Conservation (phyloP, 2,329 filamentous ascomycete species). For the Ambrosiella xylebori region DNA sequence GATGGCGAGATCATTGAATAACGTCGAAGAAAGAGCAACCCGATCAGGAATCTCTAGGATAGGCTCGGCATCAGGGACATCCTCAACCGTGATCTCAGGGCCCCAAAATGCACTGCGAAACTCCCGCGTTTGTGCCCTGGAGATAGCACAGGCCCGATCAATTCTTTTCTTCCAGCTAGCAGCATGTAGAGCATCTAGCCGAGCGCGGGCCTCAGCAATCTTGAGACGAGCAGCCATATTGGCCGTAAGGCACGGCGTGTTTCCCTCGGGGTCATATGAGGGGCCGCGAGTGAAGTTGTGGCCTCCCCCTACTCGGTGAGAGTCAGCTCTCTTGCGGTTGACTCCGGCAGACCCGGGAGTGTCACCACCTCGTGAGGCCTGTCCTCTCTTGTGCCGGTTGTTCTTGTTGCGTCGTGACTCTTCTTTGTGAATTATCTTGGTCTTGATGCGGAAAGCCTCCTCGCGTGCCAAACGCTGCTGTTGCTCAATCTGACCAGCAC, state of each 20-base stretch:
- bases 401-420: slow-evolving; percentile 40
- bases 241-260: slow-evolving; percentile 22
- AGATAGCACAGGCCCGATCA: slow-evolving; percentile 52
- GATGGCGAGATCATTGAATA: slow-evolving; percentile 72
- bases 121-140: slow-evolving; percentile 60
- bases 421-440: slow-evolving; percentile 65
- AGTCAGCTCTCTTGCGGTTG: slow-evolving; percentile 27
- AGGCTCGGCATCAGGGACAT: slow-evolving; percentile 65
- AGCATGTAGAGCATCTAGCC: slow-evolving; percentile 63
- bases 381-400: slow-evolving; percentile 25
- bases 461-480: slow-evolving; percentile 77
- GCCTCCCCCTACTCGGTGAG: slow-evolving; percentile 18
- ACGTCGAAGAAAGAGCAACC: slow-evolving; percentile 63
- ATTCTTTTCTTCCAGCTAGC: slow-evolving; percentile 88
- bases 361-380: neutral
- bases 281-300: slow-evolving; percentile 36
- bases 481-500: slow-evolving; percentile 74
- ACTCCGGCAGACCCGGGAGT: slow-evolving; percentile 8
- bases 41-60: slow-evolving; percentile 74
- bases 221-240: slow-evolving; percentile 22
- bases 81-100: slow-evolving; percentile 61
- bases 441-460: slow-evolving; percentile 75
- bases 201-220: slow-evolving; percentile 57
- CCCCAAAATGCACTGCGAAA: slow-evolving; percentile 70
- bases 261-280: slow-evolving; percentile 66